A percentile compares a stretch with the other conserved stretches of the same genome.
Evolutionary conservation across 2,329 filamentous ascomycete genomes (phyloP).

Genomic region (Pseudogymnoascus sp.): DNA sequence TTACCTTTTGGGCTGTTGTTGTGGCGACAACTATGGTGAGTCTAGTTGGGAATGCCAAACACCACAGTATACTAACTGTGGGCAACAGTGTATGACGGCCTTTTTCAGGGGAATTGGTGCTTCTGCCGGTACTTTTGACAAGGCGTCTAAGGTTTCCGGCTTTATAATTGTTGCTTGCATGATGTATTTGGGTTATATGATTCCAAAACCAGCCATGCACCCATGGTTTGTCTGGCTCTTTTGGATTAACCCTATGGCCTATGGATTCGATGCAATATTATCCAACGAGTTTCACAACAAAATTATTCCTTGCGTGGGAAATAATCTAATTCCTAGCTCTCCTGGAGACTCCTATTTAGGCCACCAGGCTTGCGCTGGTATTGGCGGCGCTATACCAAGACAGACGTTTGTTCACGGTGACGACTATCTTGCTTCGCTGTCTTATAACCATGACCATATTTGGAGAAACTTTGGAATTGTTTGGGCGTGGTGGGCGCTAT

Average conservation of each 20-base stretch:
- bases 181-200: slow-evolving; percentile 58
- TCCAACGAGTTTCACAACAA: slow-evolving; percentile 62
- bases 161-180: slow-evolving; percentile 42
- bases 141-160: slow-evolving; percentile 48
- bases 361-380: slow-evolving; percentile 48
- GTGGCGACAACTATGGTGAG: slow-evolving; percentile 34
- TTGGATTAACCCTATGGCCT: slow-evolving; percentile 60
- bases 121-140: slow-evolving; percentile 47
- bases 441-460: slow-evolving; percentile 42
- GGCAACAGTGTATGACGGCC: slow-evolving; percentile 51
- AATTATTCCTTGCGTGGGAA: slow-evolving; percentile 40
- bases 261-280: slow-evolving; percentile 60
- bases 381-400: slow-evolving; percentile 44
- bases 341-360: slow-evolving; percentile 27
- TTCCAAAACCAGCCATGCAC: slow-evolving; percentile 53
- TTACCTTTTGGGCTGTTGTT: slow-evolving; percentile 52
- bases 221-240: slow-evolving; percentile 56
- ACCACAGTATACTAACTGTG: too few relatives aligned
- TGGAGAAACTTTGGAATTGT: slow-evolving; percentile 56
- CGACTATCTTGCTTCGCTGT: slow-evolving; percentile 46
- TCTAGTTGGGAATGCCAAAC: too few relatives aligned
- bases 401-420: slow-evolving; percentile 45
- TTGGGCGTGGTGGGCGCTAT: slow-evolving; percentile 56
- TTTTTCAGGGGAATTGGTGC: slow-evolving; percentile 50
- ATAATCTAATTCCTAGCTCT: slow-evolving; percentile 39